A percentile compares a stretch with the other conserved stretches of the same genome.
Conservation (phyloP, 768 basidiomycete genomes). For the Cystobasidium onofrii region DNA sequence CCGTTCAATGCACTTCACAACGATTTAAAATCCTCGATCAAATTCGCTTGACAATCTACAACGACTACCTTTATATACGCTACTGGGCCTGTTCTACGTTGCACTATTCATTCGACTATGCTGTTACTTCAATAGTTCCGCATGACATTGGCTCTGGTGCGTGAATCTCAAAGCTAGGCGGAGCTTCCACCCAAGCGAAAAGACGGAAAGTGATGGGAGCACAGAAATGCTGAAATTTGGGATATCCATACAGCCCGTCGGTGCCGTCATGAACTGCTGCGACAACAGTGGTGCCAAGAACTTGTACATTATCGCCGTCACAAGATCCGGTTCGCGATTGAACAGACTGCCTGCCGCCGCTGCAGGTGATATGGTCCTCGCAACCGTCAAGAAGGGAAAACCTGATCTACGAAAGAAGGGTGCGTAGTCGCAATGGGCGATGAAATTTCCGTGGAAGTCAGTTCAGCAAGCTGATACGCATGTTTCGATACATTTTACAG, state of each 20-base stretch:
- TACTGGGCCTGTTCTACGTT: no score
- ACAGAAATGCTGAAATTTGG: neutral
- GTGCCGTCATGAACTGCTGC: constrained; percentile 52
- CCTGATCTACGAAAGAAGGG: constrained; percentile 99
- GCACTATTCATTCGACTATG: neutral
- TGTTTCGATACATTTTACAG: constrained; percentile 47
- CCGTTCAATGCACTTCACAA: neutral
- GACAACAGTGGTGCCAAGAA: constrained; percentile 99
- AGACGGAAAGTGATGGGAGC: neutral
- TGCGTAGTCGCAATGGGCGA: constrained; percentile 49
- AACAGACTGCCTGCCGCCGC: constrained; percentile 88
- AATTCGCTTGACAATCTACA: neutral
- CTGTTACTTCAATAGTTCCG: constrained; percentile 14
- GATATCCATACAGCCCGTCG: constrained; percentile 16
- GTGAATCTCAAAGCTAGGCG: neutral
- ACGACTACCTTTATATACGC: neutral
- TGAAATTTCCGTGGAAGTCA: no score
- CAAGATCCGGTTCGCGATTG: constrained; percentile 86
- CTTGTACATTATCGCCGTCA: constrained; percentile 87
- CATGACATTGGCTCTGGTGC: constrained; percentile 32
- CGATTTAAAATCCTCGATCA: neutral
- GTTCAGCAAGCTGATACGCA: no score
- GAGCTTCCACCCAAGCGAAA: neutral
- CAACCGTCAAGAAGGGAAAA: constrained; percentile 99
- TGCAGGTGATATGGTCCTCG: constrained; percentile 77